Conservation (phyloP, 2,329 filamentous ascomycete genomes). For the Pestalotiopsis sp. region DNA sequence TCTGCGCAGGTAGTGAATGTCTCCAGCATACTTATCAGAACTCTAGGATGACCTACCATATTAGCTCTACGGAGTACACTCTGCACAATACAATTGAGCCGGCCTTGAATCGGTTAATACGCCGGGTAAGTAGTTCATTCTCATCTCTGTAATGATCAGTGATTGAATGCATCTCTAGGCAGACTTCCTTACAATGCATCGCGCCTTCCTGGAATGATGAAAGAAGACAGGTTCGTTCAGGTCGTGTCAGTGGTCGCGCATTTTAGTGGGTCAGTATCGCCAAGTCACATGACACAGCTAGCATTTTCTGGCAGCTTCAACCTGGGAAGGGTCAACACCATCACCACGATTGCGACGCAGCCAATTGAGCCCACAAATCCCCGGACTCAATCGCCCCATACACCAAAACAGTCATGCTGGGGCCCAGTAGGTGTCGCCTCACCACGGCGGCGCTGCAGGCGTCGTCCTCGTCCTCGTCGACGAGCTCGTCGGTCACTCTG, state of each 20-base stretch:
- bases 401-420: conserved; percentile 57
- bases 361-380: conserved; percentile 21
- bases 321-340: neutral
- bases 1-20: too few relatives aligned
- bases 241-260: neutral
- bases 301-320: conserved; percentile 12
- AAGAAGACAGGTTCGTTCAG: neutral
- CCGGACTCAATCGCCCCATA: conserved; percentile 3
- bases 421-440: conserved; percentile 62
- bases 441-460: conserved; percentile 57
- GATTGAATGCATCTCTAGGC: neutral
- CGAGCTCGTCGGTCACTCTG: conserved; percentile 48
- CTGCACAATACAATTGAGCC: too few relatives aligned
- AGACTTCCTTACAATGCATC: neutral
- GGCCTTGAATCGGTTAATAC: too few relatives aligned
- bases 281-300: conserved; percentile 16
- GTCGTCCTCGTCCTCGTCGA: conserved; percentile 35
- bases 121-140: neutral
- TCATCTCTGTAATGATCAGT: neutral
- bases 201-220: neutral
- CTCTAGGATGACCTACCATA: too few relatives aligned
- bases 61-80: too few relatives aligned
- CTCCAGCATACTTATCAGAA: too few relatives aligned
- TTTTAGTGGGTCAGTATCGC: conserved; percentile 8
- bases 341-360: conserved; percentile 14